Evolutionary conservation across 2,329 filamentous ascomycete species (phyloP).

Genomic region (Exophiala viscosa): DNA sequence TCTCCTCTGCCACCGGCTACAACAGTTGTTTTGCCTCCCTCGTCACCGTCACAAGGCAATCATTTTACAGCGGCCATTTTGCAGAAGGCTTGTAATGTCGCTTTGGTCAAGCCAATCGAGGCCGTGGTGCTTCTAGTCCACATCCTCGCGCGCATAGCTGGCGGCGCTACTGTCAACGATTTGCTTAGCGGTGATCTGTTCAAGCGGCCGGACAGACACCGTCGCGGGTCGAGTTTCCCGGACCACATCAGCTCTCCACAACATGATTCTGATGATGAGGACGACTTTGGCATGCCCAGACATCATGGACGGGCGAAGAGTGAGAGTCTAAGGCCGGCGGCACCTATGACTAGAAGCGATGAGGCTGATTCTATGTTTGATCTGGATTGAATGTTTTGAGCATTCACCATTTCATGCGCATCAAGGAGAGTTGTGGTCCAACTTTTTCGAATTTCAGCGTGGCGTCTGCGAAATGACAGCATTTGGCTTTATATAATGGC

Average conservation of each 20-base stretch:
- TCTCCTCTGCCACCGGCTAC: conserved; percentile 63
- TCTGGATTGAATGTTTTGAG: conserved; percentile 15
- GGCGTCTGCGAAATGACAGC: neutral
- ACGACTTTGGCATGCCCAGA: conserved; percentile 40
- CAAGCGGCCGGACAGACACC: conserved; percentile 22
- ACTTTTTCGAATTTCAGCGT: neutral
- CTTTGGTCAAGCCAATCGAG: conserved; percentile 76
- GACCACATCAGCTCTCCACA: conserved; percentile 20
- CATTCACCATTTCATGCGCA: neutral
- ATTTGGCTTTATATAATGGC: neutral
- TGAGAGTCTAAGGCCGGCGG: neutral
- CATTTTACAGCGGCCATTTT: conserved; percentile 63
- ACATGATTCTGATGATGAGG: conserved; percentile 31
- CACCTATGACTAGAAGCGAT: conserved; percentile 1
- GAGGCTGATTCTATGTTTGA: conserved; percentile 22
- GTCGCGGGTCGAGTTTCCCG: conserved; percentile 17
- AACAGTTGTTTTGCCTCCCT: conserved; percentile 53
- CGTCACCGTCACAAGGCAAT: conserved; percentile 27
- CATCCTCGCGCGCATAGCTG: conserved; percentile 71
- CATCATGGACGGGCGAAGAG: conserved; percentile 14
- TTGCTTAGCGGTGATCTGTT: conserved; percentile 27
- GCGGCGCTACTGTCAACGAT: conserved; percentile 37
- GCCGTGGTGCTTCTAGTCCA: conserved; percentile 75
- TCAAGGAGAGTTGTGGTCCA: neutral
- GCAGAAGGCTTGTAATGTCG: conserved; percentile 70